Evolutionary conservation across 2,329 filamentous ascomycete genomes (phyloP).

Genomic region (Penicillium freii): DNA sequence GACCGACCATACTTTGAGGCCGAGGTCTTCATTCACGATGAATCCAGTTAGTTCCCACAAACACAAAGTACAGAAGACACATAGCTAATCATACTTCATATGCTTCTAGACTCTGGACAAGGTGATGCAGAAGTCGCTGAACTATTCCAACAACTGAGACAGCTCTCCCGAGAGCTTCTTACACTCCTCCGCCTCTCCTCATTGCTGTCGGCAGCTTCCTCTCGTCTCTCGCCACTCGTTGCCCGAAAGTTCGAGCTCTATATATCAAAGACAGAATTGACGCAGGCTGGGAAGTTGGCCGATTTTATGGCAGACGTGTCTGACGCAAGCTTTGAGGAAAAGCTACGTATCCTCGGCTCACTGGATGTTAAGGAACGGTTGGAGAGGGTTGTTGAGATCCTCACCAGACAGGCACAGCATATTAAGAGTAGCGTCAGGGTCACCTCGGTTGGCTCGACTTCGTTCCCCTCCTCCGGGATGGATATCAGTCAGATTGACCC

Average conservation of each 20-base stretch:
- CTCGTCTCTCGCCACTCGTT: slow-evolving; percentile 75
- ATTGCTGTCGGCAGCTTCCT: slow-evolving; percentile 69
- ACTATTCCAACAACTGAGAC: slow-evolving; percentile 76
- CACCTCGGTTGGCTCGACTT: slow-evolving; percentile 69
- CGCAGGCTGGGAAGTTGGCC: slow-evolving; percentile 79
- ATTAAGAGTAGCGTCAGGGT: slow-evolving; percentile 88
- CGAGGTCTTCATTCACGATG: slow-evolving; percentile 68
- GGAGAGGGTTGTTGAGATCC: slow-evolving; percentile 75
- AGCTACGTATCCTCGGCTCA: slow-evolving; percentile 79
- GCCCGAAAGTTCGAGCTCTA: slow-evolving; percentile 82
- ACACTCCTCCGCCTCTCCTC: slow-evolving; percentile 80
- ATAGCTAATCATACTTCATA: slow-evolving; percentile 8
- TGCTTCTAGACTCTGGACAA: slow-evolving; percentile 35
- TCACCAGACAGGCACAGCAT: slow-evolving; percentile 75
- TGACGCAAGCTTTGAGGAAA: slow-evolving; percentile 85
- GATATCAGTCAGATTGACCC: slow-evolving; percentile 54
- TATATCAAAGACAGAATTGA: slow-evolving; percentile 76
- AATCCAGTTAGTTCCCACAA: slow-evolving; percentile 57
- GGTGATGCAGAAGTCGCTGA: slow-evolving; percentile 65
- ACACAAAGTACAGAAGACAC: neutral
- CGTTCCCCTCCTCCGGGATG: slow-evolving; percentile 60
- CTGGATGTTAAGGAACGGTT: slow-evolving; percentile 75
- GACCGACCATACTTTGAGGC: slow-evolving; percentile 86
- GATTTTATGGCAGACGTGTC: slow-evolving; percentile 97
- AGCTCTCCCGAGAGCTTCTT: slow-evolving; percentile 80